These are phyloP conservation scores for Graphiopsis chlorocephala DNA, from an alignment of 2,329 filamentous ascomycete genomes.

Conservation along the genomic window DNA sequence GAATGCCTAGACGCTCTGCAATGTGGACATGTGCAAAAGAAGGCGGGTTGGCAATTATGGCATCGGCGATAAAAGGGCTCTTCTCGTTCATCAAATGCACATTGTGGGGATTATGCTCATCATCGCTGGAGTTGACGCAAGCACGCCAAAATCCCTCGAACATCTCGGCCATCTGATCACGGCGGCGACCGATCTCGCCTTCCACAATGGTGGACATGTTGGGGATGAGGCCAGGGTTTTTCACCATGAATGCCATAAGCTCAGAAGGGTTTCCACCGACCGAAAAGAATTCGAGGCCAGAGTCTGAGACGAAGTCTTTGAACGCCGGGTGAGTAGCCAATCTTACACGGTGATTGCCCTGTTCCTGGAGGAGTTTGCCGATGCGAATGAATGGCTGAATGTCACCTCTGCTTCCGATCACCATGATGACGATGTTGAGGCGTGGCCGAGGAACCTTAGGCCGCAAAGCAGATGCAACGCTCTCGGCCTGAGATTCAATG, in stretches of 20 bases:
- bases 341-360: conserved; percentile 71
- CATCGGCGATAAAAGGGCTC: conserved; percentile 76
- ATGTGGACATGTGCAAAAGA: conserved; percentile 74
- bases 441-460: conserved; percentile 39
- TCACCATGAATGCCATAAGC: conserved; percentile 79
- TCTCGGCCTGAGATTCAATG: conserved; percentile 23
- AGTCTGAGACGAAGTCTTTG: conserved; percentile 70
- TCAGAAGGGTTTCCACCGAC: conserved; percentile 51
- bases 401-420: conserved; percentile 77
- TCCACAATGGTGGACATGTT: conserved; percentile 71
- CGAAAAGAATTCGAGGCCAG: conserved; percentile 60
- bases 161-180: conserved; percentile 73
- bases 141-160: conserved; percentile 81
- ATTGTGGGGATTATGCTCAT: conserved; percentile 51
- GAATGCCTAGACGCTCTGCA: conserved; percentile 71
- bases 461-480: conserved; percentile 28
- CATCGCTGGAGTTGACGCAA: conserved; percentile 76
- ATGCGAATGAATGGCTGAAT: conserved; percentile 77
- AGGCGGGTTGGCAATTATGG: conserved; percentile 75
- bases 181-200: conserved; percentile 72
- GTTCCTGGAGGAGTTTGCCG: conserved; percentile 67
- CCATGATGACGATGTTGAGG: conserved; percentile 79
- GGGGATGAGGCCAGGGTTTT: conserved; percentile 82
- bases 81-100: conserved; percentile 42
- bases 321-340: conserved; percentile 79